phyloP scores from a whole-genome alignment of 495 filamentous ascomycete species.

The Melanomma pulvis-pyrius region DNA sequence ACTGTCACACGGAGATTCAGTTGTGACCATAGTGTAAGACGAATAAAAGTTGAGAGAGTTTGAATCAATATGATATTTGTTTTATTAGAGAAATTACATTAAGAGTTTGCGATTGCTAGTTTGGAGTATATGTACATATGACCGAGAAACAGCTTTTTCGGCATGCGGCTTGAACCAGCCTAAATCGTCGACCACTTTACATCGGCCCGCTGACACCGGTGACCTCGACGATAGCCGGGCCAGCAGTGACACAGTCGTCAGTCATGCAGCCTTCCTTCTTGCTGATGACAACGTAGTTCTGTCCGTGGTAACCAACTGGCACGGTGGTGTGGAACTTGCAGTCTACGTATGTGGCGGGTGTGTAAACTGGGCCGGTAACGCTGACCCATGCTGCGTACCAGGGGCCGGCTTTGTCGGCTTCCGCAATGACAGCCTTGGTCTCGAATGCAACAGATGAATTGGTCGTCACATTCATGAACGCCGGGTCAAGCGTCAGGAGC shows the following conservation, averaged over 20 bases:
- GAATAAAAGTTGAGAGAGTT: too few species aligned
- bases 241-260: slow-evolving; percentile 53
- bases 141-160: too few species aligned
- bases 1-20: too few species aligned
- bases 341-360: slow-evolving; percentile 22
- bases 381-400: slow-evolving; percentile 49
- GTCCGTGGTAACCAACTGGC: slow-evolving; percentile 50
- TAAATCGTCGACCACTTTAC: too few species aligned
- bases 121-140: too few species aligned
- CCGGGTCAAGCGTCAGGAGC: slow-evolving; percentile 25
- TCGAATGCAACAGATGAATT: slow-evolving; percentile 29
- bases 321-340: slow-evolving; percentile 40
- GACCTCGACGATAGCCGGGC: slow-evolving; percentile 53
- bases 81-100: too few species aligned
- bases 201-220: slow-evolving; percentile 3
- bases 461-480: slow-evolving; percentile 21
- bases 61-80: too few species aligned
- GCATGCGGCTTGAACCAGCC: too few species aligned
- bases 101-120: too few species aligned
- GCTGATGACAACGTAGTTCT: slow-evolving; percentile 54
- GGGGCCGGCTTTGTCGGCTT: not conserved
- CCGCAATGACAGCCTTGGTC: slow-evolving; percentile 24
- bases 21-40: too few species aligned
- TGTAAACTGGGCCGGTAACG: slow-evolving; percentile 46
- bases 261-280: slow-evolving; percentile 45